Evolutionary conservation across 306 rosid species (phyloP), one percentile per base, ranked within the genome.

Genomic region (Begonia fuchsioides): DNA sequence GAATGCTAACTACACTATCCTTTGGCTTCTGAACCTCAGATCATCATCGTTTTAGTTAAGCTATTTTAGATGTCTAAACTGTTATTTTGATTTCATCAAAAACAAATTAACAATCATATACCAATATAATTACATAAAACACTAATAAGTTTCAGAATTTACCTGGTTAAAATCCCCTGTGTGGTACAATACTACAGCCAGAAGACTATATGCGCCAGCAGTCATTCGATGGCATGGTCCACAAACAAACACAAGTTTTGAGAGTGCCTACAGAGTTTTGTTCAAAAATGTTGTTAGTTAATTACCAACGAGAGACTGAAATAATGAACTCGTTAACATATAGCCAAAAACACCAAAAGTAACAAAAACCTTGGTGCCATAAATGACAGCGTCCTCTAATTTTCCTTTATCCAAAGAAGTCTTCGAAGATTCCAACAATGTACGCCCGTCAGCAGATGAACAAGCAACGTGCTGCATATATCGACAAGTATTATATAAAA

Each of bases 151-250:
- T 1, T 26, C 47, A 44, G 55, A 68, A 44, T 50, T n/a, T 50
- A 78, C 96, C 93, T 90, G 97, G 76, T 90, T 90, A 55, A 90
- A 90, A 68, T 90, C 97, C 47, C 97, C 97, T 12, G 97, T 90
- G 62, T 90, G 97, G 71, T 90, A 84, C 55, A 90, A 67, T 48
- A 90, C 97, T 55, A 90, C 97, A 44, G 97, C 97, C 61, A 90
- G 75, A 54, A 90, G 97, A 69, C 97, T 90, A 55, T 90, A 90
- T 46, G 97, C 97, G 56, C 97, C 97, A 3, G 97, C 97, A 40
- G 97, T 90, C 97, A 90, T 90, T 81, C 95, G 75, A 68, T 90
- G 95, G 62, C 81, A 84, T 6, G 97, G 95, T 51, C 97, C 97
- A 26, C 97, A 90, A 10, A 90, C 97, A 11, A 77, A 68, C 49